Evolutionary conservation across 176 grass and related monocot genomes (phyloP).

Genomic region (Panicum miliaceum): DNA sequence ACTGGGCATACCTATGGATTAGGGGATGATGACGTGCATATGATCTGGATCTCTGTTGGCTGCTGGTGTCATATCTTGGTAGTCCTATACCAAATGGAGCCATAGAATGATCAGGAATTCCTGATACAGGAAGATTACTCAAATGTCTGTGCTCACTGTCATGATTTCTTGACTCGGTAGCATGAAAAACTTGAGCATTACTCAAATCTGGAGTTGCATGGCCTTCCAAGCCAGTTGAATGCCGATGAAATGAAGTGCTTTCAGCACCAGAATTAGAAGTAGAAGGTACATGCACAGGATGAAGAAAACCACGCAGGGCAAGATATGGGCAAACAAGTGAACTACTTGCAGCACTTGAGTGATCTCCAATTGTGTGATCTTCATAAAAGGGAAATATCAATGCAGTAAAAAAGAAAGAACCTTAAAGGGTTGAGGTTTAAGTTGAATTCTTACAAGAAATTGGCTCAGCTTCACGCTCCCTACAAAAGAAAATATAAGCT

Average conservation of each 20-base stretch:
- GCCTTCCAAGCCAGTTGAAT: slow-evolving; percentile 59
- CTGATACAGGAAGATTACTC: slow-evolving; percentile 65
- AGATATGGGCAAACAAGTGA: slow-evolving; percentile 81
- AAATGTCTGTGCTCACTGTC: slow-evolving; percentile 68
- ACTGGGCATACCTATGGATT: slow-evolving; percentile 65
- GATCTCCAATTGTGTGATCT: slow-evolving; percentile 71
- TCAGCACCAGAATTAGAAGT: slow-evolving; percentile 61
- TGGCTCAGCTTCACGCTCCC: slow-evolving; percentile 65
- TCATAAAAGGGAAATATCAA: slow-evolving; percentile 38
- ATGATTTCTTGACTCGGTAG: slow-evolving; percentile 67
- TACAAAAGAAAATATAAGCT: slow-evolving; percentile 41
- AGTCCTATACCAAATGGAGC: slow-evolving; percentile 65
- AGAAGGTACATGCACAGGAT: slow-evolving; percentile 66
- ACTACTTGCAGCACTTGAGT: slow-evolving; percentile 69
- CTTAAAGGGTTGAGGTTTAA: slow-evolving; percentile 25
- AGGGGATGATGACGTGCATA: slow-evolving; percentile 70
- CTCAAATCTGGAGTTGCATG: slow-evolving; percentile 60
- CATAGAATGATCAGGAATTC: slow-evolving; percentile 62
- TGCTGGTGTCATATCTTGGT: slow-evolving; percentile 65
- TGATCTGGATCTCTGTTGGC: slow-evolving; percentile 69
- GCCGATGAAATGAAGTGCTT: slow-evolving; percentile 65
- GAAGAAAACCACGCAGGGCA: slow-evolving; percentile 63
- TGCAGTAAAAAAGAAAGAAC: slow-evolving; percentile 38
- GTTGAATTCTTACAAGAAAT: slow-evolving; percentile 64
- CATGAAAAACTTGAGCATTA: slow-evolving; percentile 56